A percentile compares a stretch with the other conserved stretches of the same genome.
phyloP scores from a whole-genome alignment of 495 filamentous ascomycete species.

The Trichoderma erinaceum region DNA sequence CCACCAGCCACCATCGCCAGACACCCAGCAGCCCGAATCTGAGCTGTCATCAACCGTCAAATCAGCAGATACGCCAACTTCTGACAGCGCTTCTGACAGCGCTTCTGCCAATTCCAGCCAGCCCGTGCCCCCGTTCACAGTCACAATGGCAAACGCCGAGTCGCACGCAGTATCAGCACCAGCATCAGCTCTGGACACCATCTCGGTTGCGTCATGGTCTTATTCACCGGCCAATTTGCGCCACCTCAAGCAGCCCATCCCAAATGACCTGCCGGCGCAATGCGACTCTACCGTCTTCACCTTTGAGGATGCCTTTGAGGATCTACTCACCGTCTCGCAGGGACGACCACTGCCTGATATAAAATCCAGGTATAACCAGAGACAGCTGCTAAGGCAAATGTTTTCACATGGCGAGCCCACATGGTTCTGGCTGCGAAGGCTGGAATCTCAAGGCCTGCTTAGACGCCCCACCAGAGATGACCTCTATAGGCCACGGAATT shows the following conservation, averaged over 20 bases:
- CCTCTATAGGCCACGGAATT: not conserved
- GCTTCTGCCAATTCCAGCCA: not conserved
- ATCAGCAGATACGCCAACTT: not conserved
- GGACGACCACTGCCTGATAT: slow-evolving; percentile 21
- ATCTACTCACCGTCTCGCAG: slow-evolving; percentile 26
- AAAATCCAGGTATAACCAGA: slow-evolving; percentile 6
- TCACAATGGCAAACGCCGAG: slow-evolving; percentile 9
- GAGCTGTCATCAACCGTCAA: slow-evolving; percentile 19
- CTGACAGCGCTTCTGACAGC: not conserved
- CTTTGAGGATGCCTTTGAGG: slow-evolving; percentile 34
- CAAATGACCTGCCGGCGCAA: slow-evolving; percentile 22
- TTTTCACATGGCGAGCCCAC: slow-evolving; percentile 17
- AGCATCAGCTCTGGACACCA: slow-evolving; percentile 10
- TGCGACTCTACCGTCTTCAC: slow-evolving; percentile 22
- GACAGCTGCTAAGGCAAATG: slow-evolving; percentile 15
- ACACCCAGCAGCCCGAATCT: slow-evolving; percentile 15
- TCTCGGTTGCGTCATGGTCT: slow-evolving; percentile 18
- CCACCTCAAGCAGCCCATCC: slow-evolving; percentile 25
- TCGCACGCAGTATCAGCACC: not conserved
- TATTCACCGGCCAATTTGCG: slow-evolving; percentile 32
- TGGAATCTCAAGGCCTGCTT: slow-evolving; percentile 12
- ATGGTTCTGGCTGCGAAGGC: slow-evolving; percentile 13
- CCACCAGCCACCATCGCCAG: not conserved
- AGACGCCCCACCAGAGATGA: slow-evolving; percentile 10
- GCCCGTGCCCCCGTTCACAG: too few species aligned